Base-by-base conservation (phyloP, 495 filamentous ascomycete genomes). In the Hypoxylon subgilvum region DNA sequence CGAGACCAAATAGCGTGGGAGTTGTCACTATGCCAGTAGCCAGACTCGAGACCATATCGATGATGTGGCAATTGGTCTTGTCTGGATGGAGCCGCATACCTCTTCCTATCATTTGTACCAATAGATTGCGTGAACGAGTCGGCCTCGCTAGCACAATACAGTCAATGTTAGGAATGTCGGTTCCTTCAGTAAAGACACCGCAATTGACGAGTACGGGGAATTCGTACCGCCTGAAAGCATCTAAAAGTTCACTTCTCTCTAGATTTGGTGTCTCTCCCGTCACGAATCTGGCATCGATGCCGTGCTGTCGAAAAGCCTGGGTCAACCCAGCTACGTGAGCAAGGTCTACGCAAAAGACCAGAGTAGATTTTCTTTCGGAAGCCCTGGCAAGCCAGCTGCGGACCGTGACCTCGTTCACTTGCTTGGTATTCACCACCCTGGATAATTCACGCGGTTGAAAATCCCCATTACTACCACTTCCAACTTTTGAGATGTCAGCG, bases 51-150 rank as follows among this genome's bases (percentile, higher is more conserved):
- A 97, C 94, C 90, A 99, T 92, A 69, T 99, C 94, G 58, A 99
- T 94, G 39, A 99, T 78, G 69, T 97, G 94, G 61, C 94, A 99
- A 64, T 97, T 84, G 32, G 86, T 70, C 68, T 99, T 99, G 1
- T 81, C 88, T 2, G 87, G 78, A 66, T 87, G 79, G 23, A 96
- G 73, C 27, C 94, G 86, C 81, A 97, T 87, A 0, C 94, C 94
- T 55, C 94, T 85, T 0, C 94, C 94, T 41, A 99, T 96, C 94
- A 99, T 99, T 69, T 99, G 94, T 3, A 96, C 85, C 2, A 99
- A 79, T 6, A 99, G 78, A 59, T 96, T 97, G 16, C 87, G 84
- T 12, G 94, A 97, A 48, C 85, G 84, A 6, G 94, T 99, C 2
- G 94, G 94, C 27, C 95, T 77, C 4, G 91, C 92, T 32, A 99